phyloP scores from a whole-genome alignment of 371 early-diverging fungal species.

The Lichtheimia corymbifera region DNA sequence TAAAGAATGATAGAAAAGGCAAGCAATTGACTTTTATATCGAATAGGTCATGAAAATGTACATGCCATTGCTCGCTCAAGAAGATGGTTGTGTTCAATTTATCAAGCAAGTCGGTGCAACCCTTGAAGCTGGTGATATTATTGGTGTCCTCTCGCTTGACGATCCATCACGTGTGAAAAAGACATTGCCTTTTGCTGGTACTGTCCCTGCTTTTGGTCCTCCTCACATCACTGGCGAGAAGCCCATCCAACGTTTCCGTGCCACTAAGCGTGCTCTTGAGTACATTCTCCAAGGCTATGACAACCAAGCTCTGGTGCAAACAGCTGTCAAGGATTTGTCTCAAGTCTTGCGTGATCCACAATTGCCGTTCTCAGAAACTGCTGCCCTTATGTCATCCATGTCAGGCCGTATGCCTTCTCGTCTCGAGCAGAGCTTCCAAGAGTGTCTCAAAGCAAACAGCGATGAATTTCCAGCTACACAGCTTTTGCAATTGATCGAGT shows the following conservation, averaged over 20 bases:
- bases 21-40: constrained; percentile 10
- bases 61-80: constrained; percentile 92
- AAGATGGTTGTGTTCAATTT: constrained; percentile 89
- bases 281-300: constrained; percentile 90
- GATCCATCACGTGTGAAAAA: constrained; percentile 91
- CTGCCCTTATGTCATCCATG: constrained; percentile 79
- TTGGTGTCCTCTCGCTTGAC: constrained; percentile 89
- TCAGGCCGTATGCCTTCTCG: constrained; percentile 86
- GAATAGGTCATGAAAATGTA: constrained; percentile 98
- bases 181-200: constrained; percentile 87
- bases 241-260: constrained; percentile 80
- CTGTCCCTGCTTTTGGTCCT: constrained; percentile 77
- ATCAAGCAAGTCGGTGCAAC: constrained; percentile 89
- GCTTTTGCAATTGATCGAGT: constrained; percentile 67
- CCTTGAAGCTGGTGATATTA: constrained; percentile 88
- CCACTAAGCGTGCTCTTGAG: constrained; percentile 63
- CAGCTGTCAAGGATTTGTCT: constrained; percentile 72
- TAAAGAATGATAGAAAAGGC: not conserved
- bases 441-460: constrained; percentile 35
- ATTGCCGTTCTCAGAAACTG: constrained; percentile 86
- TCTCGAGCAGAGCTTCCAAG: constrained; percentile 62
- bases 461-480: constrained; percentile 76
- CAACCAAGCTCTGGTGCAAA: constrained; percentile 65
- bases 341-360: constrained; percentile 77
- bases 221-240: constrained; percentile 78